phyloP scores from a whole-genome alignment of 2,329 filamentous ascomycete genomes.

The Colletotrichum lini region DNA sequence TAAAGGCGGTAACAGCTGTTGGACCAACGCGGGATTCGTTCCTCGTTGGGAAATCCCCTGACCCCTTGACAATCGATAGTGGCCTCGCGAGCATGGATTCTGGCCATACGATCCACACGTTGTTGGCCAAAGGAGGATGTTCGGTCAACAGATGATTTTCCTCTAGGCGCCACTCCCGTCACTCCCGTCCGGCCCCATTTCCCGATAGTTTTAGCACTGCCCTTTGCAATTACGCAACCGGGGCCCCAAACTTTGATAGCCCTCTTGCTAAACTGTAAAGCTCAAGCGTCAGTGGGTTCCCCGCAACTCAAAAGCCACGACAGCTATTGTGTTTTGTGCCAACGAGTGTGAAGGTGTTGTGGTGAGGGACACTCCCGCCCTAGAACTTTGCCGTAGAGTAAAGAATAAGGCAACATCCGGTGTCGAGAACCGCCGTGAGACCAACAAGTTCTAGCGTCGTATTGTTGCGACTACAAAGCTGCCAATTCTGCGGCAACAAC shows the following conservation, averaged over 20 bases:
- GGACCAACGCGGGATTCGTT: background rate
- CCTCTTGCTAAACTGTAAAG: background rate
- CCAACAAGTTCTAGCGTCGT: background rate
- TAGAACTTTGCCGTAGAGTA: background rate
- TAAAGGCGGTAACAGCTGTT: background rate
- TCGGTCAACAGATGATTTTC: background rate
- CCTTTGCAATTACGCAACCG: background rate
- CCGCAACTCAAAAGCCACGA: constrained; percentile 18
- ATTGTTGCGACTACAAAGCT: background rate
- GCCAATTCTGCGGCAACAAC: background rate
- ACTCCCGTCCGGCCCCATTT: constrained; percentile 26
- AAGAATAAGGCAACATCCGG: background rate
- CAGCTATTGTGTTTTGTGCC: background rate
- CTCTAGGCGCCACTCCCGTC: constrained; percentile 13
- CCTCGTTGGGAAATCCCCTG: background rate
- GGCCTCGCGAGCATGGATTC: background rate
- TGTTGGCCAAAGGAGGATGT: constrained; percentile 13
- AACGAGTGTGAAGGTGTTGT: no score
- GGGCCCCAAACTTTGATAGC: constrained; percentile 7
- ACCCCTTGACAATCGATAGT: background rate
- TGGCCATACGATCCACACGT: background rate
- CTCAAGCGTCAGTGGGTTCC: background rate
- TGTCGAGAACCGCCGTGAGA: background rate
- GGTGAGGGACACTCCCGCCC: background rate
- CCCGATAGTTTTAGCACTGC: constrained; percentile 7